Percentiles rank a stretch among this genome's conserved stretches.
Conservation (phyloP, 805 yeast species). For the Starmerella floris region DNA sequence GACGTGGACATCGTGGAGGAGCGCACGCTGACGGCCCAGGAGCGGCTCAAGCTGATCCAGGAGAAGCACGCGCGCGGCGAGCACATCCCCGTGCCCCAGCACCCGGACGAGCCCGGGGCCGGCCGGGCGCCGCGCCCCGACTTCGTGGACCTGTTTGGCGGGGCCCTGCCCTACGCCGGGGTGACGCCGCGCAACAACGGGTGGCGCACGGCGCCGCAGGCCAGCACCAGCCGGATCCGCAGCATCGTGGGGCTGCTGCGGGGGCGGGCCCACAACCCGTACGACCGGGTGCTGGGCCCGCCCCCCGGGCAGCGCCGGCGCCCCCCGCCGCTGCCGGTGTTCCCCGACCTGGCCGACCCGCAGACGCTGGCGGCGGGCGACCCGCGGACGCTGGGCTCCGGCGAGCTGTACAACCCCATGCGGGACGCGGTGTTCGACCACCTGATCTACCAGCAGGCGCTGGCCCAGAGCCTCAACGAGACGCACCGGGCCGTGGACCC, state of each 20-base stretch:
- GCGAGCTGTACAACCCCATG: background rate
- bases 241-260: background rate
- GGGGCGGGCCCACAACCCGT: background rate
- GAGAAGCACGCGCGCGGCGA: slow-evolving; percentile 14
- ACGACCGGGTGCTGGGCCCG: background rate
- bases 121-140: background rate
- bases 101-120: background rate
- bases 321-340: background rate
- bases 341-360: background rate
- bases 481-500: slow-evolving; percentile 2
- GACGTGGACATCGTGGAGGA: slow-evolving; percentile 11
- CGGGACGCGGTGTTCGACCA: slow-evolving; percentile 1
- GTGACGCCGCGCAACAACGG: background rate
- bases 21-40: slow-evolving; percentile 13
- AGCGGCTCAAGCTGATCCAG: slow-evolving; percentile 12
- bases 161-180: background rate
- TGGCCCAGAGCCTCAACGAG: slow-evolving; percentile 7
- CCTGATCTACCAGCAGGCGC: slow-evolving; percentile 2
- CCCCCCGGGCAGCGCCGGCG: no score
- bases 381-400: background rate
- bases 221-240: background rate
- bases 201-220: background rate
- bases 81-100: slow-evolving; percentile 1
- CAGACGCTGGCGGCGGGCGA: background rate
- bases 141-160: background rate